These are phyloP conservation scores for Physaria fendleri DNA, from an alignment of 345 rosid genomes.

Conservation along the genomic window DNA sequence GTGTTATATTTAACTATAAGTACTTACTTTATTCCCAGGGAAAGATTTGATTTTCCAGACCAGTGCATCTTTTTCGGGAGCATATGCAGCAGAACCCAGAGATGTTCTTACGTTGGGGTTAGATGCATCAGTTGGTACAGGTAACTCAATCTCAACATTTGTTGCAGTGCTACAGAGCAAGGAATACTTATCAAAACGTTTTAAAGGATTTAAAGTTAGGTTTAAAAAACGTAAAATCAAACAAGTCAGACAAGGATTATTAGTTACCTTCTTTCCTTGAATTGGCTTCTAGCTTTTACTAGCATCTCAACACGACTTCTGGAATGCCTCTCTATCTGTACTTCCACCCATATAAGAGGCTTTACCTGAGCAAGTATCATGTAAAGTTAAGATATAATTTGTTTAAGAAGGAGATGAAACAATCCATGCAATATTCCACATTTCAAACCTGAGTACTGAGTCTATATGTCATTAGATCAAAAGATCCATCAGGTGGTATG, in stretches of 20 bases:
- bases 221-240: too few species aligned
- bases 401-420: neutral
- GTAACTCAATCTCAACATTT: constrained; percentile 66
- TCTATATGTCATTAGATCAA: constrained; percentile 96
- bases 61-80: constrained; percentile 71
- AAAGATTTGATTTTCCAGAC: constrained; percentile 77
- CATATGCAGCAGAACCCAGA: constrained; percentile 90
- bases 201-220: too few species aligned
- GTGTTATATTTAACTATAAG: too few species aligned
- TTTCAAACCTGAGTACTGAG: constrained; percentile 82
- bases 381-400: neutral
- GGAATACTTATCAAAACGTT: too few species aligned
- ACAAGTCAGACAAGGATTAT: too few species aligned
- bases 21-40: constrained; percentile 90
- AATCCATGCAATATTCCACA: neutral
- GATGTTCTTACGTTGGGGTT: constrained; percentile 85
- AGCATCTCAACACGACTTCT: constrained; percentile 86
- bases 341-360: constrained; percentile 95
- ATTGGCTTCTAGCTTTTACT: constrained; percentile 89
- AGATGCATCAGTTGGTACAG: constrained; percentile 76
- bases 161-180: constrained; percentile 68
- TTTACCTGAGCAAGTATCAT: constrained; percentile 48
- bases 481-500: constrained; percentile 96
- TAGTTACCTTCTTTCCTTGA: constrained; percentile 97
- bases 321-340: constrained; percentile 84